Base-by-base conservation (phyloP, 2,329 filamentous ascomycete species). In the Madurella fahalii region DNA sequence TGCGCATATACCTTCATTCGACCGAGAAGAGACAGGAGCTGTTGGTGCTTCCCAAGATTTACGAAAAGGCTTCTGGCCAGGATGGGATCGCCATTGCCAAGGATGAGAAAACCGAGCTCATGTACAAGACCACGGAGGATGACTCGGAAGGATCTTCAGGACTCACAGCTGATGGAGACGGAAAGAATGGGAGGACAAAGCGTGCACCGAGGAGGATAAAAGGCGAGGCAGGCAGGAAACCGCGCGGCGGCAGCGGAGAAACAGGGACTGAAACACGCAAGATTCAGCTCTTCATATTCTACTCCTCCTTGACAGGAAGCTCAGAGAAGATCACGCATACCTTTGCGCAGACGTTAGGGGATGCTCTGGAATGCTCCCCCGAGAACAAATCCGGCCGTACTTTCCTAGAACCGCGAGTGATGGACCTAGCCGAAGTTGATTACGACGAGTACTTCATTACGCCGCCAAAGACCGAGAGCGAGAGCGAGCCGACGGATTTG, bases 361-460 rank as follows among this genome's bases (percentile, higher is more conserved):
- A 65, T 61, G 64, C 81, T 15, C 76, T 89, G 16, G 72, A 79
- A 8, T 70, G 74, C 15, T 43, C 61, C 3, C 66, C 69, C 16
- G 54, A 50, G 25, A 40, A 52, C 16, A 31, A 54, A 15, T 66
- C 69, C 0, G 65, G 65, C 3, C 70, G 69, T 30, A 64, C 65
- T 5, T 81, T 80, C 59, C 66, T 78, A 1, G 73, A 81, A 39
- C 85, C 90, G 1, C 77, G 87, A 65, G 71, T 90, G 11, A 76
- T 88, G 54, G 90, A 97, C 65, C 74, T 97, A 25, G 85, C 92
- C 2, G 86, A 96, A 58, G 81, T 95, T 50, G 93, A 97, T 64
- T 89, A 93, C 64, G 93, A 99, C 64, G 91, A 96, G 66, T 96
- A 87, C 71, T 97, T 97, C 67, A 84, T 95, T 54, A 81, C 79